A percentile compares a stretch with the other conserved stretches of the same genome.
Conservation (phyloP, 176 grass and related monocot genomes). For the Chloris gayana region DNA sequence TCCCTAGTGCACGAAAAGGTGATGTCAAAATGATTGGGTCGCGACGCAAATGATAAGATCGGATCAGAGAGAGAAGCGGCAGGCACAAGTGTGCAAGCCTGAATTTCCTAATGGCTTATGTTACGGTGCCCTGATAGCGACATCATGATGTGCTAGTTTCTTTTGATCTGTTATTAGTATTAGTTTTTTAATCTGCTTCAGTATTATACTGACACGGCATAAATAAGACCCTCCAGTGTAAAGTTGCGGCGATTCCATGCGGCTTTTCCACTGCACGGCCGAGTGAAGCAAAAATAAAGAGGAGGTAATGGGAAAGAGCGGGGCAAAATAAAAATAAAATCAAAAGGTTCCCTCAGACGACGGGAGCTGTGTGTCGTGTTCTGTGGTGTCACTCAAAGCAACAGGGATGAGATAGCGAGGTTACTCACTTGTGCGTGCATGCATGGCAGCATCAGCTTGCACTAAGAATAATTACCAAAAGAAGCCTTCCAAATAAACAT, state of each 20-base stretch:
- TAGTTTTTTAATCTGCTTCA: neutral
- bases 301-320: neutral
- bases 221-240: too few species aligned
- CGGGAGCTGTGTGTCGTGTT: slow-evolving; percentile 36
- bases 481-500: slow-evolving; percentile 4
- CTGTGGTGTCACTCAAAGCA: slow-evolving; percentile 47
- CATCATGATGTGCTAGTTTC: slow-evolving; percentile 53
- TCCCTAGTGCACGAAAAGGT: slow-evolving; percentile 45
- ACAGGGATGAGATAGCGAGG: slow-evolving; percentile 7
- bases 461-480: slow-evolving; percentile 39
- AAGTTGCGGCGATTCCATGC: slow-evolving; percentile 40
- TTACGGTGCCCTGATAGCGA: slow-evolving; percentile 50
- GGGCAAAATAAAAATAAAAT: neutral
- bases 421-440: slow-evolving; percentile 49
- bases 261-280: slow-evolving; percentile 43
- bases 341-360: slow-evolving; percentile 19
- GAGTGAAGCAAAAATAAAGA: slow-evolving; percentile 18
- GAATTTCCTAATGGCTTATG: slow-evolving; percentile 46
- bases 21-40: slow-evolving; percentile 56
- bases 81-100: slow-evolving; percentile 26
- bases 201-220: neutral
- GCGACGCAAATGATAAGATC: slow-evolving; percentile 60
- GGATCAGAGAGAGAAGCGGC: slow-evolving; percentile 29
- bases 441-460: slow-evolving; percentile 39
- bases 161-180: slow-evolving; percentile 33